Percentiles rank a stretch among this genome's conserved stretches.
These are phyloP conservation scores for Fusarium annulatum DNA, from an alignment of 2,329 filamentous ascomycete species.

Conservation along the genomic window DNA sequence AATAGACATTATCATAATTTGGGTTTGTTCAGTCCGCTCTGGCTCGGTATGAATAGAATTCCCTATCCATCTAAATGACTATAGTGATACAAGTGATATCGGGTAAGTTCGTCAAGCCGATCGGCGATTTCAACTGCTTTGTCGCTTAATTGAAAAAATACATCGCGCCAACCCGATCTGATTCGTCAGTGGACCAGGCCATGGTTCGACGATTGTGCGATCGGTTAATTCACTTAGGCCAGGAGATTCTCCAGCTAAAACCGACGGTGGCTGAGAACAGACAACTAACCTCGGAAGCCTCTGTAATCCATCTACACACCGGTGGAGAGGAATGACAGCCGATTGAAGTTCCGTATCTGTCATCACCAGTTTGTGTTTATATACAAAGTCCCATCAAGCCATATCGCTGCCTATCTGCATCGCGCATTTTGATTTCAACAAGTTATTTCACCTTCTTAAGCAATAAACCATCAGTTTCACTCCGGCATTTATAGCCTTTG, in stretches of 20 bases:
- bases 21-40: fast-evolving
- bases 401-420: not conserved
- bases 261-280: not conserved
- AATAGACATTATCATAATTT: fast-evolving
- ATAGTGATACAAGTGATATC: fast-evolving
- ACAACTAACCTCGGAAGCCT: fast-evolving
- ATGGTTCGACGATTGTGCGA: not conserved
- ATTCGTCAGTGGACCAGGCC: not conserved
- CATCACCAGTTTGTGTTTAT: not conserved
- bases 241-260: not conserved
- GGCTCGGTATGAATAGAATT: too few relatives aligned
- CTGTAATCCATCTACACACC: fast-evolving
- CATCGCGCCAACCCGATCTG: fast-evolving
- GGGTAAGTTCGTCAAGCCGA: not conserved
- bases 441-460: fast-evolving
- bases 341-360: fast-evolving
- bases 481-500: fast-evolving
- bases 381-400: not conserved
- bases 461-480: fast-evolving
- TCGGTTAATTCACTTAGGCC: not conserved
- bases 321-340: not conserved
- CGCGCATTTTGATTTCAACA: not conserved
- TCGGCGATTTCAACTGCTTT: not conserved
- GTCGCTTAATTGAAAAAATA: not conserved
- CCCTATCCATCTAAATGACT: not conserved